These are phyloP conservation scores for Globisporangium viniferum DNA, from an alignment of 352 stramenopile species.

Conservation along the genomic window DNA sequence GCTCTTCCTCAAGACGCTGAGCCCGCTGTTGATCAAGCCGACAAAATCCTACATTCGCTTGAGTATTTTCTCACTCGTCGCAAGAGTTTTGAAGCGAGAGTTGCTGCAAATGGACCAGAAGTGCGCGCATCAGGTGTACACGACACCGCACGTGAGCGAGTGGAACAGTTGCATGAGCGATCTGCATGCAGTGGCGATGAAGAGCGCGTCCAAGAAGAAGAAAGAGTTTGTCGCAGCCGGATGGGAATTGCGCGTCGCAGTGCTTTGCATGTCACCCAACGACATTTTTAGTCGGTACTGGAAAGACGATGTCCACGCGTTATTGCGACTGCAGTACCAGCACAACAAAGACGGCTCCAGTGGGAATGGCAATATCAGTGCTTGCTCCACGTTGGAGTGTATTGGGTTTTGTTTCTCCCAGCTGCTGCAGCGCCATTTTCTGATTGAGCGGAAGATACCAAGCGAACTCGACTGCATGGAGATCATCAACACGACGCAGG, in stretches of 20 bases:
- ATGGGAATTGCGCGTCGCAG: slow-evolving; percentile 50
- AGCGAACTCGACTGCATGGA: slow-evolving; percentile 70
- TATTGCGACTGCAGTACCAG: slow-evolving; percentile 59
- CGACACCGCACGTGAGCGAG: slow-evolving; percentile 34
- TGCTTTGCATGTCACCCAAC: slow-evolving; percentile 44
- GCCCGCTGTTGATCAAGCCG: slow-evolving; percentile 49
- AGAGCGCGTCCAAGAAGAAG: slow-evolving; percentile 42
- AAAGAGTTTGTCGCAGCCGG: slow-evolving; percentile 29
- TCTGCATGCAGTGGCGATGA: slow-evolving; percentile 47
- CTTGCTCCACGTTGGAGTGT: slow-evolving; percentile 23
- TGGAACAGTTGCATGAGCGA: slow-evolving; percentile 66
- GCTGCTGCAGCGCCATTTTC: slow-evolving; percentile 45
- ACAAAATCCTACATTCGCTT: slow-evolving; percentile 43
- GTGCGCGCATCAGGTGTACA: slow-evolving; percentile 21
- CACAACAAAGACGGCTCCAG: slow-evolving; percentile 60
- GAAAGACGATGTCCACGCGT: slow-evolving; percentile 55
- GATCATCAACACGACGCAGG: slow-evolving; percentile 78
- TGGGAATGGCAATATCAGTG: slow-evolving; percentile 6
- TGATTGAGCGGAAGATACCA: slow-evolving; percentile 34
- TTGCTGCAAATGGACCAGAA: slow-evolving; percentile 24
- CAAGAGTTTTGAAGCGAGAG: slow-evolving; percentile 40
- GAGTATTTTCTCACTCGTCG: slow-evolving; percentile 35
- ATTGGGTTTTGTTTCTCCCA: slow-evolving; percentile 31
- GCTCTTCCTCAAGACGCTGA: slow-evolving; percentile 40
- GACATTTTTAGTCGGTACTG: slow-evolving; percentile 75